Evolutionary conservation across 768 basidiomycete genomes (phyloP), one percentile per base, ranked within the genome.

Genomic region (Lentinula sp.): DNA sequence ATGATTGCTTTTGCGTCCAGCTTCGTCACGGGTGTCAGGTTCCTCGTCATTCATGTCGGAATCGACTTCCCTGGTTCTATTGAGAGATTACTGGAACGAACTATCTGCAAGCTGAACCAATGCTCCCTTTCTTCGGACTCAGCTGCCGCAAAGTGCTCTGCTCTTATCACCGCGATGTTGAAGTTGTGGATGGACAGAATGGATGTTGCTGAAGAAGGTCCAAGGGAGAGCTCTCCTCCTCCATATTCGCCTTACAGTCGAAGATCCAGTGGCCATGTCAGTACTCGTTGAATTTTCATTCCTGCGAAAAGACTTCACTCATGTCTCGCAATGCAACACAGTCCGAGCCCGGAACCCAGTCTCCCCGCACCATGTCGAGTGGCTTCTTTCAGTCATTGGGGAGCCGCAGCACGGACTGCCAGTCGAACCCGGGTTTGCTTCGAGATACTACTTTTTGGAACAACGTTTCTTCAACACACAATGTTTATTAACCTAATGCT

Each of bases 1-100:
- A 76, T 79, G 78, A 65, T 77, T 46, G 68, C 72, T 0, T 70
- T 78, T 42, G 76, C 76, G 43, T 70, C 78, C 4, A 67, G 75
- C 5, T 73, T 61, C 43, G 21, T 61, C 11, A 42, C 53, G 28
- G 58, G 58, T n/a, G 31, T 53, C 52, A 53, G 37, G 32, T 53
- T 53, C 37, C 52, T 53, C 31, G 37, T 53, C 11, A n/a, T 53
- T n/a, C 52, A 53, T 10, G 52, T 35, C 9, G 52, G 52, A 21
- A 32, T 53, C 16, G 52, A 53, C 32, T 53, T 53, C 15, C 52
- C 52, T 53, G 52, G 52, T 53, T 53, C 52, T n/a, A 53, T 34
- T 11, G 52, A 53, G 15, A 53, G 37, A 23, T 13, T 53, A 34
- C 37, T 53, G 32, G 37, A 53, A 7, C 32, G 37, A 21, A 53